Base-by-base conservation (phyloP, 2,329 filamentous ascomycete species). In the Arthrobotrys pseudoclavata region DNA sequence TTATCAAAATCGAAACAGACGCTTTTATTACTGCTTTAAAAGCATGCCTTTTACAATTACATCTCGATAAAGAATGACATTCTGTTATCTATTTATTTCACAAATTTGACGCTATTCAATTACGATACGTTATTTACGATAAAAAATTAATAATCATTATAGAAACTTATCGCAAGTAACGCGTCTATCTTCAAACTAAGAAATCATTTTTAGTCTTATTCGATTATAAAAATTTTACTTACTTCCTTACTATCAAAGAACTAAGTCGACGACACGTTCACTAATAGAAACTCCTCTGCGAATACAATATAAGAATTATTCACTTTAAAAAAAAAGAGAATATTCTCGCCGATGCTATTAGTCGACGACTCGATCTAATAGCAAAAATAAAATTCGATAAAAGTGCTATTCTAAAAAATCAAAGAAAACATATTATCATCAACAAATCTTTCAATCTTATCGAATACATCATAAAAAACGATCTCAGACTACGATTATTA, bases 271-370 rank as follows among this genome's bases (percentile, higher is more conserved):
- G 7, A 45, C n/a, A 45, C 13, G 7, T 45, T 45, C 7, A 9
- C 3, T 45, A 18, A 18, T 45, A 18, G 7, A 45, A 45, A 45
- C 13, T 18, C 3, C 15, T 45, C 4, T n/a, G n/a, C n/a, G 7
- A 45, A 45, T 45, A n/a, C 7, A 45, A 57, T 48, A 64, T 79
- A 26, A 60, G 69, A 34, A 60, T 53, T 18, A 64, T 79, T 34
- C 26, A 60, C 22, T 57, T 71, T 40, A 67, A 50, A 37, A 66
- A 70, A 37, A 67, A 67, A 22, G 24, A 52, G 5, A 37, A 45
- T 18, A 6, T 67, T 67, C 37, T 18, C 31, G 12, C 42, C 15
- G 15, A 52, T 24, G 15, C 37, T 53, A 52, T 67, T 26, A 52
- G 40, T 15, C 6, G 50, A 53, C 6, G 18, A 53, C n/a, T 13